Evolutionary conservation across 2,329 filamentous ascomycete genomes (phyloP).

Genomic region (Fusarium sp.): DNA sequence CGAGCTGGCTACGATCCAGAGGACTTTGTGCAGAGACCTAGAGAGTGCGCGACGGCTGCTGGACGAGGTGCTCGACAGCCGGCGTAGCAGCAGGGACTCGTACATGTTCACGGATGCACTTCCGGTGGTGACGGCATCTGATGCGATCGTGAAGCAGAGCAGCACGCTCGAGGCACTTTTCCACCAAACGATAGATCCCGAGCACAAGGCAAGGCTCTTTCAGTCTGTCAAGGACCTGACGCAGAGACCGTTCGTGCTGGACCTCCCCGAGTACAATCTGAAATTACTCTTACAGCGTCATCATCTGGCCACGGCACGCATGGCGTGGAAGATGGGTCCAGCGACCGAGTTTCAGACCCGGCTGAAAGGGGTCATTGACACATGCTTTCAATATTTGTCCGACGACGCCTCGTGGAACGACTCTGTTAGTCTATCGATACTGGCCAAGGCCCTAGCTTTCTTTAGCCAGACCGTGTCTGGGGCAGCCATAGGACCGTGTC

Average conservation of each 20-base stretch:
- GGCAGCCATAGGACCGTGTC: not conserved
- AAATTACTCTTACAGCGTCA: not conserved
- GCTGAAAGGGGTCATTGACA: not conserved
- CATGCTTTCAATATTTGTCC: not conserved
- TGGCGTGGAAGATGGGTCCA: not conserved
- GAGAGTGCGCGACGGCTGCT: not conserved
- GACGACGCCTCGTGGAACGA: not conserved
- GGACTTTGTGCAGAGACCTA: not conserved
- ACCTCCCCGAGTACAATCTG: not conserved
- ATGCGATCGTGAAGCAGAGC: not conserved
- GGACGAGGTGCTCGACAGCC: not conserved
- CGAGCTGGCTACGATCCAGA: not conserved
- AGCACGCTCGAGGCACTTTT: not conserved
- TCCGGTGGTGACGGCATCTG: not conserved
- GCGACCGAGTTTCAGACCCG: not conserved
- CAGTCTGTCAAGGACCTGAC: not conserved
- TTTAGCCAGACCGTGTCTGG: not conserved
- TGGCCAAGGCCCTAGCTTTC: not conserved
- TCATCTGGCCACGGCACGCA: not conserved
- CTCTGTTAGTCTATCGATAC: not conserved
- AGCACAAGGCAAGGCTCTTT: not conserved
- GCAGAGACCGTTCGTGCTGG: not conserved
- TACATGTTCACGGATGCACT: not conserved
- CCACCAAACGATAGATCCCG: not conserved
- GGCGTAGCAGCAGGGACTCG: not conserved